These are phyloP conservation scores for Phylloporus gajari DNA, from an alignment of 1,284 basidiomycete genomes.

Conservation along the genomic window DNA sequence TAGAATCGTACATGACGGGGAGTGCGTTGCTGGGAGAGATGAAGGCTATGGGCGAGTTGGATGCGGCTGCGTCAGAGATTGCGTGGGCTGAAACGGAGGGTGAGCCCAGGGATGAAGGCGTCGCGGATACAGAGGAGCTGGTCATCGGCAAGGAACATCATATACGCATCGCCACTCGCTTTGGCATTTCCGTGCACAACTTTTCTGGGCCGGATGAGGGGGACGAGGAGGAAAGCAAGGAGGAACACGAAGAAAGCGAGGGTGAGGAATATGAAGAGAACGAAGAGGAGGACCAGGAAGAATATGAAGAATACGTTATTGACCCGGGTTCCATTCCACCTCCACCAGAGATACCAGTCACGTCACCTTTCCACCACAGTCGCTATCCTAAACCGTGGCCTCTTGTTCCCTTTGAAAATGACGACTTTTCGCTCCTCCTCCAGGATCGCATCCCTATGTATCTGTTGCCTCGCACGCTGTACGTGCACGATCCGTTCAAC, in stretches of 20 bases:
- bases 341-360: too few relatives aligned
- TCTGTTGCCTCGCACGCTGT: too few relatives aligned
- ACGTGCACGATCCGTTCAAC: too few relatives aligned
- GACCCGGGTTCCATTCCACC: too few relatives aligned
- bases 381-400: too few relatives aligned
- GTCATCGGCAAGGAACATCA: constrained; percentile 34
- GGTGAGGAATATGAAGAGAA: neutral
- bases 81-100: constrained; percentile 51
- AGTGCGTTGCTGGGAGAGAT: constrained; percentile 51
- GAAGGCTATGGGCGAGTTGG: constrained; percentile 47
- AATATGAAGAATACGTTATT: too few relatives aligned
- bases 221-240: too few relatives aligned
- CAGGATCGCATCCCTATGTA: too few relatives aligned
- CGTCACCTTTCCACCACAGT: too few relatives aligned
- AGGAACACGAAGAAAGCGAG: neutral
- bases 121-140: constrained; percentile 41
- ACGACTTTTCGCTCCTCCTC: too few relatives aligned
- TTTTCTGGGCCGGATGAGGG: neutral
- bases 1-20: constrained; percentile 47
- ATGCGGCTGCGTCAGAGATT: constrained; percentile 46
- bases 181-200: neutral
- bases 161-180: neutral
- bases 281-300: too few relatives aligned
- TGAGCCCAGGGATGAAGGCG: constrained; percentile 44
- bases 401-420: too few relatives aligned